These are phyloP conservation scores for Suillus alpinus DNA, from an alignment of 768 basidiomycete genomes.

Conservation along the genomic window DNA sequence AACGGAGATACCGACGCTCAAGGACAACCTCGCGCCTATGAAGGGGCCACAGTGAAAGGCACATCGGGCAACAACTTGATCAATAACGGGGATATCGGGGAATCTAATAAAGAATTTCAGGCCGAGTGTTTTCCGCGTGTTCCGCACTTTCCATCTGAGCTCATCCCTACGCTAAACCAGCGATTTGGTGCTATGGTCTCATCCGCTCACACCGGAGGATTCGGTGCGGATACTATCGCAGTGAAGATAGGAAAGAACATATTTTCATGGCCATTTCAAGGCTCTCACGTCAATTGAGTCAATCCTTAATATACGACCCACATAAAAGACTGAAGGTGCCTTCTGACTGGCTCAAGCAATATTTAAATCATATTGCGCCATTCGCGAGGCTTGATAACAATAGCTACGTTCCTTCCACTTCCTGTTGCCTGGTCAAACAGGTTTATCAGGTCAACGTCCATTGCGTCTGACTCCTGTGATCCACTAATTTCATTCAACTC, in stretches of 20 bases:
- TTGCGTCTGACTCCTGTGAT: constrained; percentile 13
- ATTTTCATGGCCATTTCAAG: constrained; percentile 41
- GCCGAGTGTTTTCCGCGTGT: constrained; percentile 42
- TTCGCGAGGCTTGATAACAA: constrained; percentile 44
- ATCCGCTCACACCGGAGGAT: constrained; percentile 42
- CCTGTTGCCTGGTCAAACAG: constrained; percentile 71
- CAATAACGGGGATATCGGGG: not conserved
- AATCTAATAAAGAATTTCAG: not conserved
- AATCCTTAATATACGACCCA: constrained; percentile 7
- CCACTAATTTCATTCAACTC: constrained; percentile 26
- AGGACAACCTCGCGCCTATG: not conserved
- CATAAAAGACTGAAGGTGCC: not conserved
- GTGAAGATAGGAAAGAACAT: constrained; percentile 73
- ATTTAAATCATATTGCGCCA: not conserved
- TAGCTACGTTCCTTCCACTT: constrained; percentile 69
- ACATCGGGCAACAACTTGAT: not conserved
- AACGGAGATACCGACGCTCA: not conserved
- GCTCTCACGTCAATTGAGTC: constrained; percentile 5
- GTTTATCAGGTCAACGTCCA: constrained; percentile 52
- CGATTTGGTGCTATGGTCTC: constrained; percentile 43
- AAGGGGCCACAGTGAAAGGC: not conserved
- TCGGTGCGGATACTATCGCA: constrained; percentile 52
- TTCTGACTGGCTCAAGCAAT: not conserved
- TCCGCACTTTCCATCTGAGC: constrained; percentile 44
- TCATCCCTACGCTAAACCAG: constrained; percentile 50